These are phyloP conservation scores for Penicillium griseofulvum DNA, from an alignment of 2,329 filamentous ascomycete species.

Conservation along the genomic window DNA sequence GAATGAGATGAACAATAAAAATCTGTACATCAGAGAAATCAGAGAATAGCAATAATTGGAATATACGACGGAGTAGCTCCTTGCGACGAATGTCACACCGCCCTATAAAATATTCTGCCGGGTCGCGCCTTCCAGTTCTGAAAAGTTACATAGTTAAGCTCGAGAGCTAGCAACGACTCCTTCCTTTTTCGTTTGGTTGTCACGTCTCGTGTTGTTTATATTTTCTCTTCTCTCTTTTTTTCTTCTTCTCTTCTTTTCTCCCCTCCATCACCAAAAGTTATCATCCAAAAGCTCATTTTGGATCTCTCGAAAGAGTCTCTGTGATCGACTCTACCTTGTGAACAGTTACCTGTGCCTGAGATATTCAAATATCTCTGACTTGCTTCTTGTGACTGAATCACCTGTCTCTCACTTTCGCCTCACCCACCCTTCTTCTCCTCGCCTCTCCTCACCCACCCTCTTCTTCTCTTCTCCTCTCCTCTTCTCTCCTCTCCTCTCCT, in stretches of 20 bases:
- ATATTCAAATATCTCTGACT: background rate
- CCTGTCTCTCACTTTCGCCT: background rate
- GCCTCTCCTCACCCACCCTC: too few relatives aligned
- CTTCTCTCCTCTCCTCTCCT: too few relatives aligned
- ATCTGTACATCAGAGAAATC: background rate
- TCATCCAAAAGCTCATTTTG: background rate
- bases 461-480: too few relatives aligned
- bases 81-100: background rate
- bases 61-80: background rate
- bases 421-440: too few relatives aligned
- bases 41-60: background rate
- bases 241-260: background rate
- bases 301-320: background rate
- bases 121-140: constrained; percentile 3
- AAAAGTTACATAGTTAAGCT: constrained; percentile 4
- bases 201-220: constrained; percentile 4
- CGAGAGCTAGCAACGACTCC: background rate
- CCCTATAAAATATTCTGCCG: constrained; percentile 1
- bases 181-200: background rate
- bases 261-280: background rate
- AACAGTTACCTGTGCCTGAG: too few relatives aligned
- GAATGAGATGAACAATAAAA: background rate
- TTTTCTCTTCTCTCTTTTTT: background rate
- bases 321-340: background rate
- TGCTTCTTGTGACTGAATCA: background rate